Evolutionary conservation across 2,329 filamentous ascomycete genomes (phyloP).

Genomic region (Seiridium cupressi): DNA sequence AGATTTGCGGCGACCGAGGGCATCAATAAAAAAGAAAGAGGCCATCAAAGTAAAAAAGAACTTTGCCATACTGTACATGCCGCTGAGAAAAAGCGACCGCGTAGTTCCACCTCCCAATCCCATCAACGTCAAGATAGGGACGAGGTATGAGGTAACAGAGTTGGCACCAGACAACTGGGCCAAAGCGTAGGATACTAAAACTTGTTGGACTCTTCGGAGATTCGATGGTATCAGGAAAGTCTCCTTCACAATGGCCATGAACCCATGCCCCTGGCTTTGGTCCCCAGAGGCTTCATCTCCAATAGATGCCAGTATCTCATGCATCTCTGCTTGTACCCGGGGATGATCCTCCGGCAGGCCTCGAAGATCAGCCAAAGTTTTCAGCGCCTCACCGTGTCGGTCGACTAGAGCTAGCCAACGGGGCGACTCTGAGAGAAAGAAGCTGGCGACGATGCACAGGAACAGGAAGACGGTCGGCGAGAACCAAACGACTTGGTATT

Average conservation of each 20-base stretch:
- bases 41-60: conserved; percentile 1
- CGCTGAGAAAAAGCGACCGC: conserved; percentile 34
- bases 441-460: neutral
- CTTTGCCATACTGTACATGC: conserved; percentile 22
- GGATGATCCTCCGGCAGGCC: conserved; percentile 26
- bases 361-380: conserved; percentile 26
- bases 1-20: no score
- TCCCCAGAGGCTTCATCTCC: neutral
- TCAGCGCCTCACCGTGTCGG: conserved; percentile 36
- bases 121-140: conserved; percentile 38
- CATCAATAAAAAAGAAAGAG: neutral
- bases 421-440: conserved; percentile 30
- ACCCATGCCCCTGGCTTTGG: neutral
- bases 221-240: conserved; percentile 34
- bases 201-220: conserved; percentile 36
- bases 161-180: conserved; percentile 43
- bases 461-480: neutral
- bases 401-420: conserved; percentile 50
- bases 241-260: conserved; percentile 25
- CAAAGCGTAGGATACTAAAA: conserved; percentile 34
- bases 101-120: conserved; percentile 27
- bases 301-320: conserved; percentile 8
- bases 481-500: conserved; percentile 2
- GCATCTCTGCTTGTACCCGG: conserved; percentile 23
- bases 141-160: conserved; percentile 40